Evolutionary conservation across 768 basidiomycete species (phyloP), one percentile per base, ranked within the genome.

Genomic region (Phanerodontia chrysosporium): DNA sequence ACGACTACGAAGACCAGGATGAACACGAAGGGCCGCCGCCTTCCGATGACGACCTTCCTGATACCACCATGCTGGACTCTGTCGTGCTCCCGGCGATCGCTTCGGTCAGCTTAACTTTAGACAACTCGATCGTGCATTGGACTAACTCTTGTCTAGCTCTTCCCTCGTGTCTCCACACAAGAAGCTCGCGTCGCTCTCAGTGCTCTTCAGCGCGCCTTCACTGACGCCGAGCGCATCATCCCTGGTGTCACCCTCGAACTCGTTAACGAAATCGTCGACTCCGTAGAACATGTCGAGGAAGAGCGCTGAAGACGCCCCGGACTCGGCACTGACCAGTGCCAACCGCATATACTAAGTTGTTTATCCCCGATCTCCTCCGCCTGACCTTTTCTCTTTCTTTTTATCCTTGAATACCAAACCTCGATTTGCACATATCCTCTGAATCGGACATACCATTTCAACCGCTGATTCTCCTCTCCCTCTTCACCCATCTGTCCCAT

Each of bases 51-150:
- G 73, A 75, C 48, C 60, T 89, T 45, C 84, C 89, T 4, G 90
- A 92, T 68, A 89, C 89, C 27, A 87, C 90, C n/a, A 96, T 98
- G 87, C 78, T 98, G 36, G 95, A 97, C 67, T 93, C 93, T 2
- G 96, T 99, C 29, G 87, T 98, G 53, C 75, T 98, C 28, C 97
- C 97, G 24, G 95, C 95, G n/a, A 87, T 98, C 66, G 92, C 95
- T 45, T 95, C 92, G 61, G 96, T 98, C 65, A 72, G 89, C 76
- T 1, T 7, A 6, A 22, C 51, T 55, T 39, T 55, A 57, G 45
- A 16, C 24, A 29, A 18, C 6, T 35, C 32, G 32, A 35, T 35
- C 32, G 57, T 58, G 36, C n/a, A 49, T 44, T 27, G 24, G 35
- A 45, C 54, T 28, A 62, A n/a, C 13, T 51, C 32, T n/a, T 42